These are phyloP conservation scores for Choanephora cucurbitarum DNA, from an alignment of 371 early-diverging fungal genomes.

Conservation along the genomic window DNA sequence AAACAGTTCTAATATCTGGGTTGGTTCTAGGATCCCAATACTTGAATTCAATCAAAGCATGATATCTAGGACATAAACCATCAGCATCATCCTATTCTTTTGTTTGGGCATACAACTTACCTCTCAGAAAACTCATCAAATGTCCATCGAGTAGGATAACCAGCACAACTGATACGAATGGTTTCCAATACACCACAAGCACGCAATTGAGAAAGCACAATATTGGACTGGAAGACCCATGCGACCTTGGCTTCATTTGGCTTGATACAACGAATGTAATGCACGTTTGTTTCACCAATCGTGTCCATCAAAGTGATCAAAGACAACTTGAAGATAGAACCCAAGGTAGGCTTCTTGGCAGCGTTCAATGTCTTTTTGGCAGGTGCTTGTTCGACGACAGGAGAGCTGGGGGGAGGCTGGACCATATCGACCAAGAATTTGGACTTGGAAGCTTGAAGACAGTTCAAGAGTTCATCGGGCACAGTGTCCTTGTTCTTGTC, in stretches of 20 bases:
- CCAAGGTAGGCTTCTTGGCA: slow-evolving; percentile 85
- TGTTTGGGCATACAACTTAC: background rate
- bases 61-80: too few relatives aligned
- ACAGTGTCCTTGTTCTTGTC: slow-evolving; percentile 99
- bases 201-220: slow-evolving; percentile 94
- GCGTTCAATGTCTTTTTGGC: slow-evolving; percentile 49
- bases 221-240: slow-evolving; percentile 88
- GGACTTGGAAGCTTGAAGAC: slow-evolving; percentile 69
- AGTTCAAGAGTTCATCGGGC: slow-evolving; percentile 83
- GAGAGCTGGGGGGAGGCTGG: slow-evolving; percentile 13
- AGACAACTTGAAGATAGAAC: slow-evolving; percentile 82
- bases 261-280: slow-evolving; percentile 98
- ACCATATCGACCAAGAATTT: slow-evolving; percentile 59
- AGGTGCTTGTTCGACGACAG: slow-evolving; percentile 22
- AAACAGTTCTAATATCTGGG: slow-evolving; percentile 54
- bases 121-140: slow-evolving; percentile 90
- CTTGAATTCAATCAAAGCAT: slow-evolving; percentile 73
- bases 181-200: slow-evolving; percentile 99
- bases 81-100: too few relatives aligned
- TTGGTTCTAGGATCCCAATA: slow-evolving; percentile 61
- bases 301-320: slow-evolving; percentile 93
- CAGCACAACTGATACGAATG: slow-evolving; percentile 98
- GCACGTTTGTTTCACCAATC: slow-evolving; percentile 88
- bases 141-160: slow-evolving; percentile 94
- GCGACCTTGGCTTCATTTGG: slow-evolving; percentile 93